Evolutionary conservation across 2,329 filamentous ascomycete species (phyloP), one percentile per base, ranked within the genome.

Genomic region (Scedosporium apiospermum): DNA sequence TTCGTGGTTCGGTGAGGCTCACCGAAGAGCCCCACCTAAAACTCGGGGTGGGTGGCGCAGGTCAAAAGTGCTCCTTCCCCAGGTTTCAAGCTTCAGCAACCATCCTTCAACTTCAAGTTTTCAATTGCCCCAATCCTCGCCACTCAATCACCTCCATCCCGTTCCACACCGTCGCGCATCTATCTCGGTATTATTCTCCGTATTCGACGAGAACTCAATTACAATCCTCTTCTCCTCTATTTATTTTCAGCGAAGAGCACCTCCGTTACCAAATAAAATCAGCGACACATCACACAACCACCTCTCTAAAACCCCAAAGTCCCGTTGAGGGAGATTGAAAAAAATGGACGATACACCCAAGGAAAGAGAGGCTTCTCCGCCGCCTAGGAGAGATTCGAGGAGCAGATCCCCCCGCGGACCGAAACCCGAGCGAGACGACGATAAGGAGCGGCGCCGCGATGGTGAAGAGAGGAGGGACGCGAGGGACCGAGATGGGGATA

Each of bases 391-490:
- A 16, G 16, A 16, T 41, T 58, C 55, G 30, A 58, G 60, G 18
- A 61, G 60, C 30, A 44, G 42, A 12, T 61, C 59, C 7, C 59
- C 59, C 21, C 23, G 59, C n/a, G 51, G n/a, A 16, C 51, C 51
- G 9, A 57, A 12, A 23, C 10, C 51, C 6, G 51, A 27, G 44
- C 44, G 44, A 57, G 51, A 23, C n/a, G 27, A 23, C 9, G 51
- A 55, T 27, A 58, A 57, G n/a, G 44, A 27, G 12, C 44, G 16
- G 27, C 59, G 44, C 59, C 42, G 59, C n/a, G 59, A 61, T 26
- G 44, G 59, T 9, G 44, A 55, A 18, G 44, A 46, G 18, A 26
- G 9, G 12, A n/a, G 27, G 23, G 59, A 53, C 27, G 21, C 21
- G 58, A 44, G 58, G 7, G 58, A 60, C 58, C 58, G 58, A 16